Conservation (phyloP, 805 yeast species). For the Komagataella pseudopastoris region DNA sequence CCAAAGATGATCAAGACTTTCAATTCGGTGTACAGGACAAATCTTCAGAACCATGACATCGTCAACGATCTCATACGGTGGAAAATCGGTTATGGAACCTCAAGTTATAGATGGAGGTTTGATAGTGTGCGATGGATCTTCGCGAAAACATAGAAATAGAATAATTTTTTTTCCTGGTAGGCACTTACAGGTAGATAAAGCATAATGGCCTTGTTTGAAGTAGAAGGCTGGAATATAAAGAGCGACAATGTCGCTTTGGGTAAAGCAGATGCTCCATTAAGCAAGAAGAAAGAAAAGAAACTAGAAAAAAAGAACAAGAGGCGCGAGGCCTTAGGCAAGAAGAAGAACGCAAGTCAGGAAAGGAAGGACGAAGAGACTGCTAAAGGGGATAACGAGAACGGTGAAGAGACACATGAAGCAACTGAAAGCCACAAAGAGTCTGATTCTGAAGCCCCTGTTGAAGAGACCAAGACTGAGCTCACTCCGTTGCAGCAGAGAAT, state of each 20-base stretch:
- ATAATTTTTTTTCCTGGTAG: neutral
- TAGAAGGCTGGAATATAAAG: conserved; percentile 72
- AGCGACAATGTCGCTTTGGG: conserved; percentile 36
- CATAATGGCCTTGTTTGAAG: conserved; percentile 59
- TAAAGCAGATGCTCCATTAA: conserved; percentile 31
- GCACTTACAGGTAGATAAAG: neutral
- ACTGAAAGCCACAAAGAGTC: conserved; percentile 3
- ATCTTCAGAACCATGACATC: neutral
- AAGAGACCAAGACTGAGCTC: conserved; percentile 18
- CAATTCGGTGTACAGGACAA: neutral
- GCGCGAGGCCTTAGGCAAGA: conserved; percentile 5
- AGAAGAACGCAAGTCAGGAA: conserved; percentile 7
- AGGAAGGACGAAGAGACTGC: conserved; percentile 5
- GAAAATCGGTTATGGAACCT: neutral
- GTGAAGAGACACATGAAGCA: conserved; percentile 2
- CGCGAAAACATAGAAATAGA: neutral
- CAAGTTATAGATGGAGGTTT: neutral
- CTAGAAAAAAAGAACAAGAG: conserved; percentile 13
- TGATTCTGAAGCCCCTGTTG: neutral
- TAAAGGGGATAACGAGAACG: conserved; percentile 5
- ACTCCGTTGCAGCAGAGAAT: conserved; percentile 90
- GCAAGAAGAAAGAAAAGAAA: conserved; percentile 16
- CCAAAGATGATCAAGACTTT: neutral
- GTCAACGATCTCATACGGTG: neutral
- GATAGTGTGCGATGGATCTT: neutral